Conservation (phyloP, 495 filamentous ascomycete species). For the Aeminium ludgeri region DNA sequence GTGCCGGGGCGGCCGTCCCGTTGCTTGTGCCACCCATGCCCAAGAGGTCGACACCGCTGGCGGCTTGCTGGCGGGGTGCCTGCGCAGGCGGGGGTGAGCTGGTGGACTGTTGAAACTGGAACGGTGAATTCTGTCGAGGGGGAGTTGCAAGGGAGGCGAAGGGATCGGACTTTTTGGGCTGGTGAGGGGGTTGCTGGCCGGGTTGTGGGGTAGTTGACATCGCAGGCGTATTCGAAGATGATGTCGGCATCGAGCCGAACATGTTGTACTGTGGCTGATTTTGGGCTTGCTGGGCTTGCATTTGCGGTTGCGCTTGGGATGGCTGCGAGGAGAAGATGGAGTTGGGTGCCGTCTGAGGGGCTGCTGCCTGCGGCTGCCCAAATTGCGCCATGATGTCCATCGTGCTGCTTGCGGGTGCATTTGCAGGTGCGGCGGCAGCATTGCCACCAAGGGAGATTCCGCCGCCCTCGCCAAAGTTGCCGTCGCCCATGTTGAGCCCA, state of each 20-base stretch:
- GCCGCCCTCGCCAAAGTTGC: slow-evolving; percentile 50
- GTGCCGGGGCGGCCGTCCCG: slow-evolving; percentile 14
- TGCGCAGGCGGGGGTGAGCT: slow-evolving; percentile 8
- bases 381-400: slow-evolving; percentile 15
- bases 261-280: slow-evolving; percentile 19
- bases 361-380: slow-evolving; percentile 4
- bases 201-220: slow-evolving; percentile 20
- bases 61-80: slow-evolving; percentile 26
- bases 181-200: slow-evolving; percentile 24
- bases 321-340: slow-evolving; percentile 7
- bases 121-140: slow-evolving; percentile 24
- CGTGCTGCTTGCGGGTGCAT: slow-evolving; percentile 1
- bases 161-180: slow-evolving; percentile 25
- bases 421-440: slow-evolving; percentile 13
- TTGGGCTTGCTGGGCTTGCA: slow-evolving; percentile 13
- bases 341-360: slow-evolving; percentile 4
- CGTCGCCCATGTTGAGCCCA: slow-evolving; percentile 49
- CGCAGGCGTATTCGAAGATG: slow-evolving; percentile 18
- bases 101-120: slow-evolving; percentile 28
- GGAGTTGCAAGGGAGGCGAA: slow-evolving; percentile 23
- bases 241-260: slow-evolving; percentile 16
- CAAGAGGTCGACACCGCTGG: slow-evolving; percentile 6
- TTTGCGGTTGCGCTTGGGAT: slow-evolving; percentile 2
- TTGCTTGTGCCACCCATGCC: slow-evolving; percentile 9
- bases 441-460: slow-evolving; percentile 64